Evolutionary conservation across 108 stramenopile species (phyloP), one percentile per base, ranked within the genome.

Genomic region (Mayamaea pseudoterrestris): DNA sequence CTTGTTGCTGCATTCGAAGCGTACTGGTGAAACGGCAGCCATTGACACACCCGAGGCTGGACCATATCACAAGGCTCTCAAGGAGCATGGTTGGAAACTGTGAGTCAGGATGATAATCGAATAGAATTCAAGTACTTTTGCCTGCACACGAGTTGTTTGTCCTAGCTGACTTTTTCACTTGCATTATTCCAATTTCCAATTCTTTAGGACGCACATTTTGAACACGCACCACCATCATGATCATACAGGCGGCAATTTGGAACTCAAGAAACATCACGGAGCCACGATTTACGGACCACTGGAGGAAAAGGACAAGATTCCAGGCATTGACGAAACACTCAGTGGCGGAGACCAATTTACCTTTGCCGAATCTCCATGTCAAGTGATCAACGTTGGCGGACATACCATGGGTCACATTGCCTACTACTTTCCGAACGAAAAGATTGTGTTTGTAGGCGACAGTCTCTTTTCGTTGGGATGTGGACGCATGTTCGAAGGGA

Each of bases 401-500:
- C 90, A 93, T 51, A 93, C 90, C 0, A 41, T 50, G 0, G 85
- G 85, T 5, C 90, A 93, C 39, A 64, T 93, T 34, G 78, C 90
- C 1, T 88, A 69, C 53, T 76, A 93, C 63, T 83, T 88, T 47
- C 72, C 76, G 3, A 44, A 50, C 9, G 58, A 70, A 27, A 60
- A 73, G 32, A 66, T 54, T 11, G 73, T 68, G 9, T 93, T 88
- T 61, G 69, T 70, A 16, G 90, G 90, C 6, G 90, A 93, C 41
- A 55, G 73, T 44, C 60, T 93, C 6, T 93, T 93, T 53, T 47
- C 74, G 12, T 60, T 88, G 26, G 90, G 90, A 22, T 93, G 90
- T 52, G 90, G 90, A 16, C 53, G 73, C 27, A 84, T 93, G 79
- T 93, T 88, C 51, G 90, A 93, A 61, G 90, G 90, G 9, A 81